Evolutionary conservation across 129 eudicot species (phyloP), one percentile per base, ranked within the genome.

Genomic region (Ambrosia artemisiifolia): DNA sequence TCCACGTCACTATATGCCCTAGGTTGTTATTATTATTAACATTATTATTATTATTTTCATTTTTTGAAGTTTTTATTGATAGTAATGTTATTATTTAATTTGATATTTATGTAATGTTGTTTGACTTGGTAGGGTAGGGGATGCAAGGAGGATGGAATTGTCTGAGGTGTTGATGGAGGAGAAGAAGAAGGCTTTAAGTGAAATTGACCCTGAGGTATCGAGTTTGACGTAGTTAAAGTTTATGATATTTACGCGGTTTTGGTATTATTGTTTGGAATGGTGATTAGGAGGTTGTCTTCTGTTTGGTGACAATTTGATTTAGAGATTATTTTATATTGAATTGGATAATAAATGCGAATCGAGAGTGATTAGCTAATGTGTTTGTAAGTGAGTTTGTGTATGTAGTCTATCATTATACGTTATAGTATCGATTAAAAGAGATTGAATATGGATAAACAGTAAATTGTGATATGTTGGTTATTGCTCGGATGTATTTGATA

Each of bases 191-290:
- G 69, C 69, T 77, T 73, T 90, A 30, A 71, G 82, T 24, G 86
- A 85, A 74, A 82, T 90, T 79, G 97, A 94, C 69, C 96, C 97
- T 32, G 91, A 90, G 96, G 99, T 94, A 88, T n/a, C 71, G 68
- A 49, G 14, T 35, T 2, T 28, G 43, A 50, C 6, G 18, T 43
- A n/a, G 7, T 72, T 13, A 16, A 28, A 13, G 28, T 72, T 65
- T 16, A 11, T 17, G 55, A 0, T 33, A 8, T 56, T 2, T 30
- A 32, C 33, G 6, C 2, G 66, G 49, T 33, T 43, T 9, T 12
- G 6, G 18, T 60, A 10, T 62, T 36, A 44, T 7, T 38, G 53
- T 71, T 12, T 11, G 36, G 59, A 36, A 36, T 71, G 65, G 30
- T 55, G 50, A 17, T 35, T 53, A 43, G 48, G 12, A 63, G 7